These are phyloP conservation scores for Globomyces sp. DNA, from an alignment of 371 early-diverging fungal genomes.

Conservation along the genomic window DNA sequence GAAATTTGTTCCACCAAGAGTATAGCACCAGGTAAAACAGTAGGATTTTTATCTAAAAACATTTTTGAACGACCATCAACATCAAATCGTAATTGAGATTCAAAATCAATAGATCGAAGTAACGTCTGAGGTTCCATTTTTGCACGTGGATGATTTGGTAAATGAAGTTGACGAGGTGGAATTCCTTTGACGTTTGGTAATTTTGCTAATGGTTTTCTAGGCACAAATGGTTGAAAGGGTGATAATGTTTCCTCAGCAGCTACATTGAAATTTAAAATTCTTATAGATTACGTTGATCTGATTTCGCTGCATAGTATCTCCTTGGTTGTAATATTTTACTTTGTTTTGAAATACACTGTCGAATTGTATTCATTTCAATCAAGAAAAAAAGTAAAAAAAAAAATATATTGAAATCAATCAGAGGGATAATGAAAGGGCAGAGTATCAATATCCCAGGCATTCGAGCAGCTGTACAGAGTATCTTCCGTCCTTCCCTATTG, in stretches of 20 bases:
- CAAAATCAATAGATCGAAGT: conserved; percentile 39
- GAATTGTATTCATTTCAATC: too few species aligned
- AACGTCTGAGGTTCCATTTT: conserved; percentile 22
- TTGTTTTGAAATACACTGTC: too few species aligned
- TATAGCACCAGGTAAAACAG: conserved; percentile 46
- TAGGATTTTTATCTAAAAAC: conserved; percentile 24
- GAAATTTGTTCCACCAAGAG: conserved; percentile 42
- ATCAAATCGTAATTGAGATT: conserved; percentile 40
- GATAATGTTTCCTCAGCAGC: conserved; percentile 1
- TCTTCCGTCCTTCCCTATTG: not conserved
- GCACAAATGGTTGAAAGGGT: conserved; percentile 1
- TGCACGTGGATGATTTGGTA: conserved; percentile 1
- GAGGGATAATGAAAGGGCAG: not conserved
- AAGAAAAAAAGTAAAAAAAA: too few species aligned
- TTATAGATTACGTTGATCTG: not conserved
- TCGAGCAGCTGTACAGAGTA: not conserved
- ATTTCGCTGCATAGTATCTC: conserved; percentile 9
- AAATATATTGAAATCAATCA: too few species aligned
- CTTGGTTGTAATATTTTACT: not conserved
- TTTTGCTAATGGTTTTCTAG: conserved; percentile 1
- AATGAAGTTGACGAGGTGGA: not conserved
- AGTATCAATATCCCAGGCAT: not conserved
- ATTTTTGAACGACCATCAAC: conserved; percentile 33
- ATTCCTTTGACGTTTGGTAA: conserved; percentile 15
- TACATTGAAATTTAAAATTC: not conserved